A percentile compares a stretch with the other conserved stretches of the same genome.
Evolutionary conservation across 768 basidiomycete genomes (phyloP).

Genomic region (Sporobolomyces roseus): DNA sequence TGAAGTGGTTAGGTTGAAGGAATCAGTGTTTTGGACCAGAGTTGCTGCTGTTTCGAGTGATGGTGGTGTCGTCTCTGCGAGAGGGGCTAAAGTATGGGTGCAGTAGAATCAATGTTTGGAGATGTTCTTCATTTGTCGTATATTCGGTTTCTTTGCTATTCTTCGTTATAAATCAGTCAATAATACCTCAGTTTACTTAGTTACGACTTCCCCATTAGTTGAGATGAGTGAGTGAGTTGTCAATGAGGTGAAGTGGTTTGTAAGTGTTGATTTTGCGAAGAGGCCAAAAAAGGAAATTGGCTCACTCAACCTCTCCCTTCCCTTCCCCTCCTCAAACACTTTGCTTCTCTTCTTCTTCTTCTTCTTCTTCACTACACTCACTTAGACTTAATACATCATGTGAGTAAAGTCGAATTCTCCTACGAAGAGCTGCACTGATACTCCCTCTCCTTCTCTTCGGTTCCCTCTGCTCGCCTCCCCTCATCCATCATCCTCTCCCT

Average conservation of each 20-base stretch:
- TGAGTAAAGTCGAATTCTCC: too few species aligned
- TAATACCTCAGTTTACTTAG: too few species aligned
- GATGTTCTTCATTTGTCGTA: too few species aligned
- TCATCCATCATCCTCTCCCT: too few species aligned
- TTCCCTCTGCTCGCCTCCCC: too few species aligned
- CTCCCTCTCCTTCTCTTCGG: not conserved
- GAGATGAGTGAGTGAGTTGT: too few species aligned
- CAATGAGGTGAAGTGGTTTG: not conserved
- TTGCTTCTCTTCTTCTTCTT: not conserved
- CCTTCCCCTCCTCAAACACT: too few species aligned
- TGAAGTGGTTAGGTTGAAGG: constrained; percentile 41
- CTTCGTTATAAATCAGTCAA: too few species aligned
- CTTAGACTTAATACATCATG: not conserved
- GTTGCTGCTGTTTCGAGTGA: constrained; percentile 33
- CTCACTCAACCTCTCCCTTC: not conserved
- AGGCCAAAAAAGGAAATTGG: not conserved
- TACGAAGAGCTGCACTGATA: not conserved
- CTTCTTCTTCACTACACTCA: not conserved
- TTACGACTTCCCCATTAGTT: too few species aligned
- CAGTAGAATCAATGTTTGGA: too few species aligned
- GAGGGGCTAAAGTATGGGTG: constrained; percentile 34
- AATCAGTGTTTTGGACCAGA: constrained; percentile 38
- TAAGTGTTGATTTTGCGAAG: too few species aligned
- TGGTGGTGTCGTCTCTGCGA: constrained; percentile 17
- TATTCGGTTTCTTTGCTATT: constrained; percentile 4